These are phyloP conservation scores for Solanum paucissectum DNA, from an alignment of 257 asterid species.

Conservation along the genomic window DNA sequence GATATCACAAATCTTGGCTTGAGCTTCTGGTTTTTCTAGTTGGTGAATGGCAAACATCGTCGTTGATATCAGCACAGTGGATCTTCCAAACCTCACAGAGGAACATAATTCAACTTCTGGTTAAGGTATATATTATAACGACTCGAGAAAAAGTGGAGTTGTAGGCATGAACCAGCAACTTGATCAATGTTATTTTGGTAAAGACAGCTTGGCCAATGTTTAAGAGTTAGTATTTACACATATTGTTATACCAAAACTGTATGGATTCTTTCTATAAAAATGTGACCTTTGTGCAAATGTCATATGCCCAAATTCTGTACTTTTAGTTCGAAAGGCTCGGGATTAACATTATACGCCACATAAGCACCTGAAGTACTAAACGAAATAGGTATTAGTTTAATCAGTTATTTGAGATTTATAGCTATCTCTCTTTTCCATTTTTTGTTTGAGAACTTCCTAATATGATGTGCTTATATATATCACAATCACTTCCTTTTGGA, in stretches of 20 bases:
- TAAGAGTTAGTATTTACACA: neutral
- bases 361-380: neutral
- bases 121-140: neutral
- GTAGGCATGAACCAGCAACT: neutral
- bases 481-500: no score
- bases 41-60: neutral
- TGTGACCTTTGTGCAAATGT: neutral
- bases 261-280: neutral
- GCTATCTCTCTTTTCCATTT: no score
- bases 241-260: neutral
- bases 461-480: no score
- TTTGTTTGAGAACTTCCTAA: no score
- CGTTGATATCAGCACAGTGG: no score
- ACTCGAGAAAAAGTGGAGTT: neutral
- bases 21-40: neutral
- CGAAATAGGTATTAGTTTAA: neutral
- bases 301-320: neutral
- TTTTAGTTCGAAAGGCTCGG: no score
- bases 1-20: neutral
- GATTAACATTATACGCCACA: no score
- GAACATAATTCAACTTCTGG: neutral
- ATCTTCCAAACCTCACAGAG: no score
- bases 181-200: neutral
- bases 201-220: no score
- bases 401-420: neutral